phyloP scores from a whole-genome alignment of 2,329 filamentous ascomycete genomes.

The Rutstroemia sydowiana region DNA sequence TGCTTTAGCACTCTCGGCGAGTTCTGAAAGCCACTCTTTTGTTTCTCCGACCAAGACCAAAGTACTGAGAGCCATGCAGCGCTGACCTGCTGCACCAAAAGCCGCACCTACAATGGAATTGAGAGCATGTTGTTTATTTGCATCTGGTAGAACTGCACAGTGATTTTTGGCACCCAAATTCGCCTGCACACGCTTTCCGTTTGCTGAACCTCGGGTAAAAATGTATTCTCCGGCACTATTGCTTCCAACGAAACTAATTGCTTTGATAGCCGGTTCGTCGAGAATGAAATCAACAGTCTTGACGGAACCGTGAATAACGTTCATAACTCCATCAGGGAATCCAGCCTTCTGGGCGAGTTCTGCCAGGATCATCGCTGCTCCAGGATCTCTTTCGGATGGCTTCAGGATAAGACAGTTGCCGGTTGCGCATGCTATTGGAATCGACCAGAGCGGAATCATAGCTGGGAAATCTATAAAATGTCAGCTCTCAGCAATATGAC shows the following conservation, averaged over 20 bases:
- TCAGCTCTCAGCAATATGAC: neutral
- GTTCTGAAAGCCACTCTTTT: slow-evolving; percentile 71
- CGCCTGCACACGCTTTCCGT: slow-evolving; percentile 82
- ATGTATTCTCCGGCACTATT: slow-evolving; percentile 90
- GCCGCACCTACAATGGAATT: slow-evolving; percentile 79
- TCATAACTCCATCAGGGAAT: slow-evolving; percentile 75
- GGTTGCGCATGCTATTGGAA: slow-evolving; percentile 75
- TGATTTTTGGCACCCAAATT: slow-evolving; percentile 88
- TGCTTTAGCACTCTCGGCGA: slow-evolving; percentile 66
- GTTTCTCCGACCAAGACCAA: slow-evolving; percentile 80
- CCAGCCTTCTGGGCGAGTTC: slow-evolving; percentile 74
- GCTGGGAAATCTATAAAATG: slow-evolving; percentile 66
- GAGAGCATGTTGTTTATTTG: slow-evolving; percentile 83
- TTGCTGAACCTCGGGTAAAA: slow-evolving; percentile 68
- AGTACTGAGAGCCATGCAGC: slow-evolving; percentile 81
- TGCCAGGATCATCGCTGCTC: slow-evolving; percentile 77
- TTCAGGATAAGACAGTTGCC: slow-evolving; percentile 82
- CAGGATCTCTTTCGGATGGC: slow-evolving; percentile 79
- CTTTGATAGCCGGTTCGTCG: slow-evolving; percentile 79
- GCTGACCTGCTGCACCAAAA: slow-evolving; percentile 77
- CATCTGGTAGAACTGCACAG: slow-evolving; percentile 74
- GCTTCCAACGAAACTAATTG: slow-evolving; percentile 77
- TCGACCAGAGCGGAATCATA: slow-evolving; percentile 90
- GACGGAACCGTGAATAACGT: slow-evolving; percentile 74
- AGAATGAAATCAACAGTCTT: slow-evolving; percentile 81